Conservation (phyloP, 371 early-diverging fungal species). For the Mucor plumbeus region DNA sequence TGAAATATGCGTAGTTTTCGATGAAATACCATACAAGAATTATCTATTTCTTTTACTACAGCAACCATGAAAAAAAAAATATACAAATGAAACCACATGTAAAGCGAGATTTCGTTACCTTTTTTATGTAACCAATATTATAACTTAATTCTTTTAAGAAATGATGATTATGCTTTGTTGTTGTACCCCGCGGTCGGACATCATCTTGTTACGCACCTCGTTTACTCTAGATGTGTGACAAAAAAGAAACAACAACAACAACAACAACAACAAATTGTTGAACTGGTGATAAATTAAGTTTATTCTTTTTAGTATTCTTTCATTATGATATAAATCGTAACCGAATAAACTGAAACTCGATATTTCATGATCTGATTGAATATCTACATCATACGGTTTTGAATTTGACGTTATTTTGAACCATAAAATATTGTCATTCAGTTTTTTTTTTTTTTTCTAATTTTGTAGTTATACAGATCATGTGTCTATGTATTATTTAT, state of each 20-base stretch:
- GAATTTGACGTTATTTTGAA: neutral
- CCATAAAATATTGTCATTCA: neutral
- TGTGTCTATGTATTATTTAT: neutral
- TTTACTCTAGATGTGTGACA: slow-evolving; percentile 29
- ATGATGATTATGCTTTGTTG: neutral
- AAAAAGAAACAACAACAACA: slow-evolving; percentile 13
- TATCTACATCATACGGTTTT: neutral
- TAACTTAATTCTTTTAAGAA: neutral
- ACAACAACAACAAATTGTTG: slow-evolving; percentile 11
- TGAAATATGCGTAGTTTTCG: too few species aligned
- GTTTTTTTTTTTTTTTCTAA: neutral
- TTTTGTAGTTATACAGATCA: neutral
- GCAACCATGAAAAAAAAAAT: neutral
- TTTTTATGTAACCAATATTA: slow-evolving; percentile 8
- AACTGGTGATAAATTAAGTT: slow-evolving; percentile 21
- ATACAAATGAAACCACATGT: neutral
- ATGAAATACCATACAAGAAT: too few species aligned
- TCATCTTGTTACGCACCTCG: slow-evolving; percentile 14
- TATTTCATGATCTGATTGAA: neutral
- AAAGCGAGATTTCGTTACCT: slow-evolving; percentile 5
- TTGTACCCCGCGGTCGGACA: slow-evolving; percentile 8
- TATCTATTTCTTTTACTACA: too few species aligned
- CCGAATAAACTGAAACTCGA: too few species aligned
- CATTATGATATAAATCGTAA: too few species aligned
- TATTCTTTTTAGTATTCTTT: neutral